These are phyloP conservation scores for Quercus wislizeni DNA, from an alignment of 306 rosid genomes.

Conservation along the genomic window DNA sequence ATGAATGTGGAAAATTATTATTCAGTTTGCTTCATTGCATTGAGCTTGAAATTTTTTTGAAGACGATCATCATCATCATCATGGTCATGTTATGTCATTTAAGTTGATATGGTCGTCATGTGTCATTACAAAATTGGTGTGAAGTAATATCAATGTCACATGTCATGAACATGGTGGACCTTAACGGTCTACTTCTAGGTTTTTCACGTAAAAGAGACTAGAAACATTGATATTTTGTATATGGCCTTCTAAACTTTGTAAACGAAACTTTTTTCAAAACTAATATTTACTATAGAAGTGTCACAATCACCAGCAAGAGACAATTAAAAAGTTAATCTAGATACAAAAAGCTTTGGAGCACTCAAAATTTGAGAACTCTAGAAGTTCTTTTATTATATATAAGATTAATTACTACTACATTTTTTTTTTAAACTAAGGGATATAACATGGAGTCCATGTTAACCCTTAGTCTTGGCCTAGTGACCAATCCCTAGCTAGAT, in stretches of 20 bases:
- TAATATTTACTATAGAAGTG: not conserved
- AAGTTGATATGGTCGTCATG: no score
- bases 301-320: conserved; percentile 11
- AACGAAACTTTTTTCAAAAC: no score
- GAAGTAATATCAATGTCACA: conserved; percentile 32
- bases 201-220: conserved; percentile 30
- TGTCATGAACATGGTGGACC: conserved; percentile 36
- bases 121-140: conserved; percentile 25
- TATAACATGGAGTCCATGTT: conserved; percentile 22
- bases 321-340: not conserved
- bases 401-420: conserved; percentile 22
- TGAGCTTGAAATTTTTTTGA: no score
- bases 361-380: not conserved
- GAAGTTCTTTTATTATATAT: conserved; percentile 13
- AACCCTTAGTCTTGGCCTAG: conserved; percentile 35
- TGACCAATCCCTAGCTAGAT: conserved; percentile 47
- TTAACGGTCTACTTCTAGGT: conserved; percentile 21
- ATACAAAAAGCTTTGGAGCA: not conserved
- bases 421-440: conserved; percentile 12
- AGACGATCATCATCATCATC: no score
- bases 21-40: no score
- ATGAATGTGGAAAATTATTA: no score
- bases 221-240: conserved; percentile 10
- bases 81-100: no score
- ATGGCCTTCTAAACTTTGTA: no score